Percentiles rank a stretch among this genome's conserved stretches.
These are phyloP conservation scores for Flaveria sonorensis DNA, from an alignment of 129 eudicot genomes.

Conservation along the genomic window DNA sequence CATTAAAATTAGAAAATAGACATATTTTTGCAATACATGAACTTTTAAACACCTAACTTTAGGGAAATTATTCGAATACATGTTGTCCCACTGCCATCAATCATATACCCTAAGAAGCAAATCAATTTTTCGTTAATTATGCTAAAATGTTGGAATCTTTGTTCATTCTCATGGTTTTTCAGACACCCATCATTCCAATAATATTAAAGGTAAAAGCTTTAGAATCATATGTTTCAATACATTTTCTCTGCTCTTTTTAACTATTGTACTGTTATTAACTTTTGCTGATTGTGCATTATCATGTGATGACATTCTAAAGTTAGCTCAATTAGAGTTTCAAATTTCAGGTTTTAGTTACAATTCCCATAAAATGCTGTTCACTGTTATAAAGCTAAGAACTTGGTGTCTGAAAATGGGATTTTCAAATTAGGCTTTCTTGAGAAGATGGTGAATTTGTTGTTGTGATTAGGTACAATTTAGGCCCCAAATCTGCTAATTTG, in stretches of 20 bases:
- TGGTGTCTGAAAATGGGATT: slow-evolving; percentile 68
- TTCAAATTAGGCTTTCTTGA: slow-evolving; percentile 71
- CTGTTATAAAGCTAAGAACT: slow-evolving; percentile 35
- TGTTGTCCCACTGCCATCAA: slow-evolving; percentile 16
- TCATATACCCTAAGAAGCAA: slow-evolving; percentile 22
- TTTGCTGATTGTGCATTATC: slow-evolving; percentile 42
- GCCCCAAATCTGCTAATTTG: slow-evolving; percentile 38
- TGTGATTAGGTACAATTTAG: slow-evolving; percentile 62
- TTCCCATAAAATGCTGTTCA: slow-evolving; percentile 16
- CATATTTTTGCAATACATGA: too few relatives aligned
- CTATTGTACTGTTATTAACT: slow-evolving; percentile 37
- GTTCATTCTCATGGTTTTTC: slow-evolving; percentile 18
- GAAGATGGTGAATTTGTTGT: slow-evolving; percentile 55
- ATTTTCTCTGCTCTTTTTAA: slow-evolving; percentile 24
- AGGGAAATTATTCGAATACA: background rate
- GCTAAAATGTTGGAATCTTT: slow-evolving; percentile 55
- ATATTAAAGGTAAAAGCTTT: slow-evolving; percentile 48
- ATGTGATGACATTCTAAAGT: slow-evolving; percentile 43
- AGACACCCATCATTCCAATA: slow-evolving; percentile 38
- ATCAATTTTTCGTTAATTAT: slow-evolving; percentile 21
- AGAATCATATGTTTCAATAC: slow-evolving; percentile 25
- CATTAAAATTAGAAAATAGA: slow-evolving; percentile 3
- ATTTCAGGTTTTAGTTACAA: slow-evolving; percentile 41
- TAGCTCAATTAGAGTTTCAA: slow-evolving; percentile 63
- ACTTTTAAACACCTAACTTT: background rate